Evolutionary conservation across 192 early-diverging fungal genomes (phyloP).

Genomic region (Radiomyces spectabilis): DNA sequence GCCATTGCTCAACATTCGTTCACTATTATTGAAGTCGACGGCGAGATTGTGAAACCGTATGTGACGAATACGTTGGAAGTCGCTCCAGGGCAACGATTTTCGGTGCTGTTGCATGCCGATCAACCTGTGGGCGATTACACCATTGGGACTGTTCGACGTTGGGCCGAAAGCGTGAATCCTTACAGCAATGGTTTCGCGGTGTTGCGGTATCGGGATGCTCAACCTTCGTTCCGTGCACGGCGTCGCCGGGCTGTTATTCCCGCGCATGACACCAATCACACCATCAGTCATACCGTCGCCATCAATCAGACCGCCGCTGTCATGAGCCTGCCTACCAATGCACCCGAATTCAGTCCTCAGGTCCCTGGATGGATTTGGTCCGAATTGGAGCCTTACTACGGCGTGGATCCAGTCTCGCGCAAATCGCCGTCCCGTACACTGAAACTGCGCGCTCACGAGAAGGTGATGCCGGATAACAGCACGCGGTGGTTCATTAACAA

Average conservation of each 20-base stretch:
- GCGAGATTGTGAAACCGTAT: slow-evolving; percentile 32
- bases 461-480: neutral
- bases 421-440: slow-evolving; percentile 7
- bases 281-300: too few species aligned
- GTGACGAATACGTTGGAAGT: slow-evolving; percentile 26
- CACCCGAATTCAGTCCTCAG: neutral
- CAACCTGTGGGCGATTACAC: slow-evolving; percentile 20
- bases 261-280: too few species aligned
- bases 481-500: slow-evolving; percentile 18
- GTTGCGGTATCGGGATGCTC: slow-evolving; percentile 18
- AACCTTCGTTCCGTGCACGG: too few species aligned
- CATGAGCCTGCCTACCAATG: neutral
- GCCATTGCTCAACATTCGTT: slow-evolving; percentile 41
- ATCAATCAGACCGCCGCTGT: too few species aligned
- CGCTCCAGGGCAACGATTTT: slow-evolving; percentile 40
- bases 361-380: slow-evolving; percentile 11
- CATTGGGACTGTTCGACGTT: slow-evolving; percentile 11
- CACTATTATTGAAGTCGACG: slow-evolving; percentile 50
- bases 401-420: slow-evolving; percentile 3
- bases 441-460: slow-evolving; percentile 4
- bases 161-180: slow-evolving; percentile 8
- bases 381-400: slow-evolving; percentile 7
- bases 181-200: slow-evolving; percentile 14
- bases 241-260: too few species aligned
- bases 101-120: slow-evolving; percentile 32